Conservation (phyloP, 495 filamentous ascomycete species). For the Talaromyces liani region DNA sequence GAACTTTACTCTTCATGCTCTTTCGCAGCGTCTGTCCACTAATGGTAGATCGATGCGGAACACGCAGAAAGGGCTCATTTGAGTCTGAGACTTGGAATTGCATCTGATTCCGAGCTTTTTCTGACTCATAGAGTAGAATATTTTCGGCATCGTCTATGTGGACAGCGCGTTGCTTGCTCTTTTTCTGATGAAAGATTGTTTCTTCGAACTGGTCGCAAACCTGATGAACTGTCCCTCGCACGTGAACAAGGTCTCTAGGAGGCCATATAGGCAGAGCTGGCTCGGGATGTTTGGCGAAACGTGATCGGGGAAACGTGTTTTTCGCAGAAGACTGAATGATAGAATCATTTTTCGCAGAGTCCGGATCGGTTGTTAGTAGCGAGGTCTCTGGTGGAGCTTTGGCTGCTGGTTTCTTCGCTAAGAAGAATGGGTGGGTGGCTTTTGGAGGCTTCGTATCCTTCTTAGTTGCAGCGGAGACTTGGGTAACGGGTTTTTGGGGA, state of each 20-base stretch:
- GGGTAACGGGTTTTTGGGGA: slow-evolving; percentile 3
- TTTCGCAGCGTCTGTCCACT: slow-evolving; percentile 28
- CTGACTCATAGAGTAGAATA: slow-evolving; percentile 15
- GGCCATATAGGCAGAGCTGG: slow-evolving; percentile 63
- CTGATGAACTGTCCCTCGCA: slow-evolving; percentile 20
- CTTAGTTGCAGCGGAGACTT: slow-evolving; percentile 7
- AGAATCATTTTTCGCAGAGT: neutral
- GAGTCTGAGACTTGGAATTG: neutral
- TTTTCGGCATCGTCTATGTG: slow-evolving; percentile 28
- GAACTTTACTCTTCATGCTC: slow-evolving; percentile 28
- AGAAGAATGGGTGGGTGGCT: slow-evolving; percentile 77
- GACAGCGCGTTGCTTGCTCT: slow-evolving; percentile 29
- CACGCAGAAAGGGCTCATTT: slow-evolving; percentile 16
- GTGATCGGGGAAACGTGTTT: slow-evolving; percentile 14
- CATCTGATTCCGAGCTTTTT: neutral
- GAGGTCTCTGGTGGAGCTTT: neutral
- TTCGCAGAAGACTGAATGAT: neutral
- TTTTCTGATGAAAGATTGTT: slow-evolving; percentile 19
- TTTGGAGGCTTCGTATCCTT: slow-evolving; percentile 40
- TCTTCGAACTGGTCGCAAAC: neutral
- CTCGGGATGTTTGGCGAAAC: slow-evolving; percentile 48
- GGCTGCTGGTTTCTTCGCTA: slow-evolving; percentile 22
- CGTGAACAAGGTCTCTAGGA: slow-evolving; percentile 53
- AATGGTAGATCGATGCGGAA: slow-evolving; percentile 26
- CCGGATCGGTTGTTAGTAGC: neutral